phyloP scores from a whole-genome alignment of 2,329 filamentous ascomycete genomes.

The Chaetomium sp. region DNA sequence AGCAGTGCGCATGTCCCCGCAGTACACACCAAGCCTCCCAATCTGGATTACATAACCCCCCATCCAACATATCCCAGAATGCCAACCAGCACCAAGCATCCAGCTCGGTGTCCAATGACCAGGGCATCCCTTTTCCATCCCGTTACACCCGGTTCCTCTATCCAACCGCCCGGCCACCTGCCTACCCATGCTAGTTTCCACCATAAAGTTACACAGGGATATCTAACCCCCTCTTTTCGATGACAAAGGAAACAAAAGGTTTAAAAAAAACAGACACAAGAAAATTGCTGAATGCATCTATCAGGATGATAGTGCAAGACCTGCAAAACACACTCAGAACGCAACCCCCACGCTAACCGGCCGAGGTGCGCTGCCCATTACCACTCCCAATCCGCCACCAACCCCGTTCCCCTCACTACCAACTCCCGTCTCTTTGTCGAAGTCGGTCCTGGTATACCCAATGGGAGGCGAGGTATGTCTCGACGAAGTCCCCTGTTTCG shows the following conservation, averaged over 20 bases:
- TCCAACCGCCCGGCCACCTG: neutral
- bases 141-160: neutral
- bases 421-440: conserved; percentile 13
- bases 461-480: conserved; percentile 29
- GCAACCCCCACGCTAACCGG: conserved; percentile 43
- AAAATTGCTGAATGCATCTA: no score
- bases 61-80: neutral
- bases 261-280: neutral
- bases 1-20: no score
- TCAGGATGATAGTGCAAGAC: no score
- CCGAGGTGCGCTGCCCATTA: conserved; percentile 22
- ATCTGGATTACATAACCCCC: neutral
- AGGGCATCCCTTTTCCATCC: conserved; percentile 3
- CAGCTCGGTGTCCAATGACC: conserved; percentile 4
- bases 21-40: neutral
- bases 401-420: neutral
- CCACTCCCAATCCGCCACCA: conserved; percentile 2
- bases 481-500: conserved; percentile 32
- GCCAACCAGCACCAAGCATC: conserved; percentile 9
- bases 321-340: conserved; percentile 24
- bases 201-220: neutral
- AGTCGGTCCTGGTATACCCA: conserved; percentile 4
- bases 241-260: neutral
- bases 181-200: neutral
- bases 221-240: neutral